A percentile compares a stretch with the other conserved stretches of the same genome.
Conservation (phyloP, 176 grass and related monocot genomes). For the Lolium multiflorum region DNA sequence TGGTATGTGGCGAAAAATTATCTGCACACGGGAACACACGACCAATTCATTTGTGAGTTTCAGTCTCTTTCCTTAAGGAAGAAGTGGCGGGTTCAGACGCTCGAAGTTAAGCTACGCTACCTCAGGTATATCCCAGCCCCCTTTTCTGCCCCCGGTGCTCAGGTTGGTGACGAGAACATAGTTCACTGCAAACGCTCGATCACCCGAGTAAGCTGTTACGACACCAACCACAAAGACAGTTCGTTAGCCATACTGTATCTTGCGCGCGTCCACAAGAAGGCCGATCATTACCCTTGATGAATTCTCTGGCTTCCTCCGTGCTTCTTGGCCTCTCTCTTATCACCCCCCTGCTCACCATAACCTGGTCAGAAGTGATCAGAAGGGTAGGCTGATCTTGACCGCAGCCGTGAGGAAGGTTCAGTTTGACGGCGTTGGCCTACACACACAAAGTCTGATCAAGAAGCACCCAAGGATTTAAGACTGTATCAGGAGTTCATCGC, state of each 20-base stretch:
- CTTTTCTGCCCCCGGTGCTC: constrained; percentile 48
- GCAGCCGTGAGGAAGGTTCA: constrained; percentile 35
- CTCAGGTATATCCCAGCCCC: constrained; percentile 69
- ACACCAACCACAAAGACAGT: not conserved
- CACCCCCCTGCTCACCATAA: constrained; percentile 61
- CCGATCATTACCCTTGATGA: constrained; percentile 60
- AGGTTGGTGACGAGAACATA: constrained; percentile 82
- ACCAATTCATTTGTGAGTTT: too few relatives aligned
- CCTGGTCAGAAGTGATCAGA: constrained; percentile 76
- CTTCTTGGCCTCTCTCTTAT: constrained; percentile 68
- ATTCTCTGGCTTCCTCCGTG: constrained; percentile 72
- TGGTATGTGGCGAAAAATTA: too few relatives aligned
- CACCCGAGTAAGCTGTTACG: constrained; percentile 59
- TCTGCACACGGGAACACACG: too few relatives aligned
- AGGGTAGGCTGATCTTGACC: constrained; percentile 22
- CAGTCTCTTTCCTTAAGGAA: too few relatives aligned
- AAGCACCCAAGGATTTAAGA: not conserved
- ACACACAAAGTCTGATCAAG: not conserved
- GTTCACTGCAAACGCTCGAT: constrained; percentile 62
- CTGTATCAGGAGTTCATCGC: not conserved
- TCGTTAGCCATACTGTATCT: not conserved
- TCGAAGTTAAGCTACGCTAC: constrained; percentile 16
- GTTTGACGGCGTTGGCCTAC: constrained; percentile 65
- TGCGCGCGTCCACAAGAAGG: too few relatives aligned
- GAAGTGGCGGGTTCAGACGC: too few relatives aligned